Evolutionary conservation across 495 filamentous ascomycete species (phyloP), one percentile per base, ranked within the genome.

Genomic region (Talaromyces adpressus): DNA sequence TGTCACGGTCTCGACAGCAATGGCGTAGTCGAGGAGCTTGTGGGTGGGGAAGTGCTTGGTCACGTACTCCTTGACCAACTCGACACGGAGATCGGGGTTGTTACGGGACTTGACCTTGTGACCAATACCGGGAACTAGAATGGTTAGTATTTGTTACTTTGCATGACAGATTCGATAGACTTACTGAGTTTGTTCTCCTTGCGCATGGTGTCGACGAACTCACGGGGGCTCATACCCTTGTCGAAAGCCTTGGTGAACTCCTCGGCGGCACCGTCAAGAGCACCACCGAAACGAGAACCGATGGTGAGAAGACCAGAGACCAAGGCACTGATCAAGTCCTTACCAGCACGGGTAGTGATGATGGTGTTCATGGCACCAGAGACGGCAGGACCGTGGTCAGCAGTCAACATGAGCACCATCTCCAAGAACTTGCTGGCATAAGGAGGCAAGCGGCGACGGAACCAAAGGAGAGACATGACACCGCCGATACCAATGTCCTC

Each of bases 351-450:
- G 54, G 94, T 98, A 61, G 94, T 98, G 77, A 98, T 98, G 79
- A 98, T 98, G 66, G 94, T 98, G 88, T 98, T 98, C 94, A 98
- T 98, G 70, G 94, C 94, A 82, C 94, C 94, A 67, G 94, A 98
- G 65, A 98, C 94, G 71, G 94, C 94, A 51, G 94, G 94, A 79
- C 94, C 94, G 86, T 98, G 94, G 73, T 98, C 94, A 69, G 94
- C 94, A 70, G 94, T 98, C 73, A 98, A 86, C 94, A 98, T 98
- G 76, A 98, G 92, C 68, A 98, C 95, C 94, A 98, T 98, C 85
- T 98, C 94, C 67, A 98, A 80, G 87, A 98, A 98, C 82, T 94
- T 95, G 83, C 91, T 91, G 69, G 94, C 95, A 73, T 96, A 97
- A 69, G 90, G 82, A 66, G 94, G 94, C 57, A 98, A 90, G 73